phyloP scores from a whole-genome alignment of 192 early-diverging fungal species.

The Gonapodya prolifera region DNA sequence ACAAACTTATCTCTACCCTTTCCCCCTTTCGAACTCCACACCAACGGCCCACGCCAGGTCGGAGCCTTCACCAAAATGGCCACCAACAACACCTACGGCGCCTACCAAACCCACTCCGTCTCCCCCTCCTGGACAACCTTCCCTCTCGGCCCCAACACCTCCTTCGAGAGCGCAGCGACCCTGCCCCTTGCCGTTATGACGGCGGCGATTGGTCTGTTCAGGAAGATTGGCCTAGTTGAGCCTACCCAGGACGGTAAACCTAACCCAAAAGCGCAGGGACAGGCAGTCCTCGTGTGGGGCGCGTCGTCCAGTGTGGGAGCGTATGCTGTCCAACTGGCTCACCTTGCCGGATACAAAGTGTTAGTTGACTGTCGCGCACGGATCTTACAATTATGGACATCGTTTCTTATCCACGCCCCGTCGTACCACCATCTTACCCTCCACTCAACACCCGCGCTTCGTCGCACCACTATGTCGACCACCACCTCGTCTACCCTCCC shows the following conservation, averaged over 20 bases:
- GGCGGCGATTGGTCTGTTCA: neutral
- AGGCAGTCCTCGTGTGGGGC: constrained; percentile 15
- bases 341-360: constrained; percentile 14
- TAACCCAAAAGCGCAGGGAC: neutral
- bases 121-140: neutral
- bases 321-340: constrained; percentile 14
- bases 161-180: neutral
- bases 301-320: constrained; percentile 8
- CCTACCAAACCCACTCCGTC: neutral
- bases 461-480: too few relatives aligned
- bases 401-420: too few relatives aligned
- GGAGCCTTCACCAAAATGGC: neutral
- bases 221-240: neutral
- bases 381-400: too few relatives aligned
- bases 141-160: neutral
- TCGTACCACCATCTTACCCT: too few relatives aligned
- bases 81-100: neutral
- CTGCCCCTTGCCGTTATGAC: neutral
- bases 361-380: neutral
- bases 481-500: neutral
- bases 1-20: too few relatives aligned
- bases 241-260: neutral
- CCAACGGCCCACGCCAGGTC: too few relatives aligned
- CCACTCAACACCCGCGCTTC: too few relatives aligned
- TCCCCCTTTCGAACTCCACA: too few relatives aligned